A percentile compares a stretch with the other conserved stretches of the same genome.
Conservation (phyloP, 1,139 yeast species). For the Arxiozyma bovina region DNA sequence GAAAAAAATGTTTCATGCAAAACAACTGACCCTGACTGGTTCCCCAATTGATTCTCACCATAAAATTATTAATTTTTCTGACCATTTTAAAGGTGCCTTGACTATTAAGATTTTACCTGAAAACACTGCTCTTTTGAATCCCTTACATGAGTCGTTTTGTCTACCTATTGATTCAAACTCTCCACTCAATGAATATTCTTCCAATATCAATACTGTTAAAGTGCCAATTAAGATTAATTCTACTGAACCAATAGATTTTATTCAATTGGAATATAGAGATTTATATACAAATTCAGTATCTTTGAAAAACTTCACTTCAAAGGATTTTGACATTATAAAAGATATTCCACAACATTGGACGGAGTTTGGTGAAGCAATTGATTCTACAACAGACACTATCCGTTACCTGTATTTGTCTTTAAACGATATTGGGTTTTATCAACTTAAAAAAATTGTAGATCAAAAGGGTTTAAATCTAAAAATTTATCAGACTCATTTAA, state of each 20-base stretch:
- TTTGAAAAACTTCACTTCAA: slow-evolving; percentile 46
- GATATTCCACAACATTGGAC: slow-evolving; percentile 19
- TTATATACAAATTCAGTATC: slow-evolving; percentile 45
- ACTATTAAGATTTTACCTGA: slow-evolving; percentile 87
- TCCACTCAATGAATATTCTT: slow-evolving; percentile 11
- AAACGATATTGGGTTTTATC: slow-evolving; percentile 62
- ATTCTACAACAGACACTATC: slow-evolving; percentile 23
- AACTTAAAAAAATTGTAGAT: slow-evolving; percentile 57
- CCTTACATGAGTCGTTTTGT: slow-evolving; percentile 59
- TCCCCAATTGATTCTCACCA: slow-evolving; percentile 32
- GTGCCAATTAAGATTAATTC: slow-evolving; percentile 80
- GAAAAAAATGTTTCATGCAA: slow-evolving; percentile 40
- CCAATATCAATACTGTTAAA: slow-evolving; percentile 29
- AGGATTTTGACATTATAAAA: slow-evolving; percentile 41
- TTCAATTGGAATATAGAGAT: slow-evolving; percentile 58
- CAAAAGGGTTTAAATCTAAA: slow-evolving; percentile 55
- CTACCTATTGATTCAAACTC: slow-evolving; percentile 35
- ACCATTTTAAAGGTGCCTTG: slow-evolving; percentile 77
- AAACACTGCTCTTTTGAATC: slow-evolving; percentile 77
- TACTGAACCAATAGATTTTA: slow-evolving; percentile 57
- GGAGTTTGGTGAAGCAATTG: slow-evolving; percentile 1
- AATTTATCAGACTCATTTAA: slow-evolving; percentile 52
- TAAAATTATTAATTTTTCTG: slow-evolving; percentile 48
- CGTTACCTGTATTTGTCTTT: slow-evolving; percentile 49
- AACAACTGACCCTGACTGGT: slow-evolving; percentile 66